Evolutionary conservation across 1,284 basidiomycete species (phyloP).

Genomic region (Ceratobasidium sp.): DNA sequence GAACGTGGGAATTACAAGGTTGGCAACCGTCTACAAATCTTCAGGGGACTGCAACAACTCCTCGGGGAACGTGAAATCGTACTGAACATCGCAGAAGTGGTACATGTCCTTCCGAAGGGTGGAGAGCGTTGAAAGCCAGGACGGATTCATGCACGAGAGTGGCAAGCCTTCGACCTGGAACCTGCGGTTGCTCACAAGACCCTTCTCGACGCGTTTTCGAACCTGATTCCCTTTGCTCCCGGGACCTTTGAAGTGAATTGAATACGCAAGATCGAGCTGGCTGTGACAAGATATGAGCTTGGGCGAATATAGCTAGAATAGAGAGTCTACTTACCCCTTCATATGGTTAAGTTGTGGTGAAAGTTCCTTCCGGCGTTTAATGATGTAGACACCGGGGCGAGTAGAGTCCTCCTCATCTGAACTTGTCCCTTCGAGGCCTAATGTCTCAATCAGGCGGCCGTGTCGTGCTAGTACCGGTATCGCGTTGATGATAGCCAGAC

Average conservation of each 20-base stretch:
- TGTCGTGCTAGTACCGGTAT: neutral
- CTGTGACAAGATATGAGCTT: too few relatives aligned
- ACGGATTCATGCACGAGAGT: neutral
- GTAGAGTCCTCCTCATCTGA: neutral
- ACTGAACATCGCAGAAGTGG: neutral
- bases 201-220: neutral
- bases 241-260: neutral
- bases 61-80: neutral
- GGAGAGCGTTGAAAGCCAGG: neutral
- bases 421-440: neutral
- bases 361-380: neutral
- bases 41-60: neutral
- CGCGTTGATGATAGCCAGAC: neutral
- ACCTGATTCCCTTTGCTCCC: neutral
- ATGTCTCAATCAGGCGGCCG: neutral
- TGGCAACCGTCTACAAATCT: neutral
- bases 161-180: too few relatives aligned
- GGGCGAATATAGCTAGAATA: too few relatives aligned
- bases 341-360: neutral
- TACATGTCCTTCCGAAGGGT: neutral
- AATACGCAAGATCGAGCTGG: neutral
- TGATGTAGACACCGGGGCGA: neutral
- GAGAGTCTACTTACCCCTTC: neutral
- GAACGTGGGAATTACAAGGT: too few relatives aligned
- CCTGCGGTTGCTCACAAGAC: neutral